Evolutionary conservation across 495 filamentous ascomycete species (phyloP).

Genomic region (Penicillium samsonianum): DNA sequence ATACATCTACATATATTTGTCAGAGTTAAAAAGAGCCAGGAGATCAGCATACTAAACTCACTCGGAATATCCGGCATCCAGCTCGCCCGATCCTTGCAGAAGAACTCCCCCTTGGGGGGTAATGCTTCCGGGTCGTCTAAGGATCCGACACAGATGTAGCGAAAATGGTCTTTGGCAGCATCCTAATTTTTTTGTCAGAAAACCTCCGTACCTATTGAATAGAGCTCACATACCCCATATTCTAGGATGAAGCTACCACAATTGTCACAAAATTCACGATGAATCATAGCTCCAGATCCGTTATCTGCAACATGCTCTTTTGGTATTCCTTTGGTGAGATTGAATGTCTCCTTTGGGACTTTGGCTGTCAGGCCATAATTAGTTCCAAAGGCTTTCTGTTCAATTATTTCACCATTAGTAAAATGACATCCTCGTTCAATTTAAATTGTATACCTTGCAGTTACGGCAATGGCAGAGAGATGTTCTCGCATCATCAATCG

Average conservation of each 20-base stretch:
- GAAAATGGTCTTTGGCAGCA: constrained; percentile 56
- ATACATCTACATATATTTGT: constrained; percentile 42
- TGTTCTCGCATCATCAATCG: constrained; percentile 59
- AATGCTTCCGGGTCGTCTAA: constrained; percentile 62
- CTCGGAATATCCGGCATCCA: constrained; percentile 67
- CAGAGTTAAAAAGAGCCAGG: not conserved
- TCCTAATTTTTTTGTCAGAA: constrained; percentile 37
- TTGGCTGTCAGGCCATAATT: constrained; percentile 67
- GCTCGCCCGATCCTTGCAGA: constrained; percentile 54
- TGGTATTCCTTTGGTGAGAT: constrained; percentile 41
- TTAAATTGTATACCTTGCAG: constrained; percentile 49
- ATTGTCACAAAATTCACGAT: constrained; percentile 63
- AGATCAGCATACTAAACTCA: constrained; percentile 30
- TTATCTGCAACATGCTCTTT: constrained; percentile 59
- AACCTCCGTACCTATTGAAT: not conserved
- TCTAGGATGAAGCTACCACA: constrained; percentile 66
- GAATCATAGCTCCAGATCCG: constrained; percentile 52
- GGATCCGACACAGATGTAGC: constrained; percentile 64
- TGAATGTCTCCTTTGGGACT: constrained; percentile 50
- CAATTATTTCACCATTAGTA: not conserved
- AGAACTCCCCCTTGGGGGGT: constrained; percentile 71
- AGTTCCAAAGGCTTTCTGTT: constrained; percentile 60
- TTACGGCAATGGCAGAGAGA: constrained; percentile 66
- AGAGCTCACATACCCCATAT: constrained; percentile 52
- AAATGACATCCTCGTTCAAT: not conserved